Percentiles rank a stretch among this genome's conserved stretches.
Conservation (phyloP, 805 yeast genomes). For the Starmera pachycereana region DNA sequence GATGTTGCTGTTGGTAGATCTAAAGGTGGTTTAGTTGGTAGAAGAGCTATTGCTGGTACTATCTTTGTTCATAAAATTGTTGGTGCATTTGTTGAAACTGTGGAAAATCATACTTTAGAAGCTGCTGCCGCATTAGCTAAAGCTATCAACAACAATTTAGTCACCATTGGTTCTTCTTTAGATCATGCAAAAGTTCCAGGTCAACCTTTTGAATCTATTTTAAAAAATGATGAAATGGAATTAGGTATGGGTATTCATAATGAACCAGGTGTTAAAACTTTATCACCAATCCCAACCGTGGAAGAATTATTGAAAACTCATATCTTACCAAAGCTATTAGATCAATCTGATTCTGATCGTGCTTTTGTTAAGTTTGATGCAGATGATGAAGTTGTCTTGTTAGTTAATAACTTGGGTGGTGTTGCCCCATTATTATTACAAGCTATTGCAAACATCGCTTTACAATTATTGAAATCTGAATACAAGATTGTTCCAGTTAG, state of each 20-base stretch:
- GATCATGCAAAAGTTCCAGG: slow-evolving; percentile 92
- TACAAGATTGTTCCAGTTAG: slow-evolving; percentile 57
- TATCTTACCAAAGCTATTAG: slow-evolving; percentile 53
- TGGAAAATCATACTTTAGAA: slow-evolving; percentile 32
- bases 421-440: slow-evolving; percentile 71
- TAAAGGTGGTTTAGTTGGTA: slow-evolving; percentile 85
- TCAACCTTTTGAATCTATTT: slow-evolving; percentile 42
- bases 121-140: slow-evolving; percentile 51
- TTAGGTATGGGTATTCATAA: slow-evolving; percentile 95
- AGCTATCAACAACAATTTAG: slow-evolving; percentile 52
- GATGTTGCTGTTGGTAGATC: slow-evolving; percentile 91
- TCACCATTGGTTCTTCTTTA: slow-evolving; percentile 81
- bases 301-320: slow-evolving; percentile 44
- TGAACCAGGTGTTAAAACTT: slow-evolving; percentile 69
- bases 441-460: slow-evolving; percentile 56
- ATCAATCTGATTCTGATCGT: slow-evolving; percentile 61
- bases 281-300: slow-evolving; percentile 55
- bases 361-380: slow-evolving; percentile 61
- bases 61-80: slow-evolving; percentile 75
- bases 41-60: slow-evolving; percentile 93
- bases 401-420: slow-evolving; percentile 86
- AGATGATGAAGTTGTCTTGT: slow-evolving; percentile 56
- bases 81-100: slow-evolving; percentile 57
- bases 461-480: slow-evolving; percentile 37
- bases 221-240: slow-evolving; percentile 61